Evolutionary conservation across 179 eudicot species (phyloP), one percentile per base, ranked within the genome.

Genomic region (Spergularia azorica): DNA sequence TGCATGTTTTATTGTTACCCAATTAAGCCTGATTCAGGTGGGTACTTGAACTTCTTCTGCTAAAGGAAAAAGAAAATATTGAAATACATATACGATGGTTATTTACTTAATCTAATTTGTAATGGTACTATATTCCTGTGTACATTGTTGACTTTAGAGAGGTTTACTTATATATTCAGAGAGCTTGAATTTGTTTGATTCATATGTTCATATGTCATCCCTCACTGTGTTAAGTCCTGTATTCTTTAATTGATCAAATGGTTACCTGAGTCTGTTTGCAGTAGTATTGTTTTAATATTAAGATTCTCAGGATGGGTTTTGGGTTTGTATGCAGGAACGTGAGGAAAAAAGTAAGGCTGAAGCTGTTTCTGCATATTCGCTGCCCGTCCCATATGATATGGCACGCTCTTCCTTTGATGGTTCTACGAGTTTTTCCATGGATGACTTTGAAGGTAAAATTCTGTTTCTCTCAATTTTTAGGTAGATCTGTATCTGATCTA

Each of bases 361-460:
- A 83, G 87, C 89, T 79, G 86, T 83, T 71, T 84, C 84, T 57
- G 79, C 77, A 67, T 87, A 83, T 70, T 84, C 78, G 77, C 72
- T 72, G 63, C 89, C 87, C 54, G 72, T 80, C 69, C 80, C 89
- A 50, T 86, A 76, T 83, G 75, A 83, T 76, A 76, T 48, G 65
- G 72, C 73, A 76, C 85, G 58, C 20, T 67, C 85, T 72, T 86
- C 86, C 64, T 75, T 72, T 72, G 85, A 79, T 69, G 74, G 73
- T 55, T 16, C 89, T 61, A 87, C 94, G 46, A 74, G 86, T 43
- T 95, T 91, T 81, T 87, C 98, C 59, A 87, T 88, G 88, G 97
- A 91, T 77, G 99, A 95, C 83, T 95, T 95, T 84, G 97, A 93
- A 91, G 99, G 98, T 92, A 87, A 71, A 20, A n/a, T 55, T 52